phyloP scores from a whole-genome alignment of 2,329 filamentous ascomycete species.

The Coleophoma crateriformis region DNA sequence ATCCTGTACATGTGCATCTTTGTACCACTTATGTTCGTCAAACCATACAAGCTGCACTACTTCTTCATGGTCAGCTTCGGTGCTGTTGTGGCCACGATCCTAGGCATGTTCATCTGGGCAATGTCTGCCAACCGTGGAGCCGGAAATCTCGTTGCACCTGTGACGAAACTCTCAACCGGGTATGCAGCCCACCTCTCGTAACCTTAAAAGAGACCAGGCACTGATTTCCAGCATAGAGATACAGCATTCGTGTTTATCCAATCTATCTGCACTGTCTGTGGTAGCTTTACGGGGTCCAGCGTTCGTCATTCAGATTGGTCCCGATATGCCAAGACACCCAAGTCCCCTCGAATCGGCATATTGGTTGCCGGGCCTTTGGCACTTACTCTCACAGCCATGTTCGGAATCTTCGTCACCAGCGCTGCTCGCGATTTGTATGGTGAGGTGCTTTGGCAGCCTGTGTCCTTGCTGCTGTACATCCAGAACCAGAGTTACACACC shows the following conservation, averaged over 20 bases:
- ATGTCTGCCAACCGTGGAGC: not conserved
- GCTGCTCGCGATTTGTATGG: not conserved
- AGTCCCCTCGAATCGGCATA: constrained; percentile 10
- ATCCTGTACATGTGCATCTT: not conserved
- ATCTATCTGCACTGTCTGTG: not conserved
- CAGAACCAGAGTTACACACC: not conserved
- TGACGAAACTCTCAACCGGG: not conserved
- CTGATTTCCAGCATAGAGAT: not conserved
- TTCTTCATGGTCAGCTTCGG: not conserved
- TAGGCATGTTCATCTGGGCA: not conserved
- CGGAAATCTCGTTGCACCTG: not conserved
- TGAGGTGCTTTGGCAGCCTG: not conserved
- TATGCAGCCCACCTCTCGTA: not conserved
- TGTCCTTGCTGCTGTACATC: not conserved
- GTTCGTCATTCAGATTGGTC: not conserved
- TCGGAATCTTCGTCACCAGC: not conserved
- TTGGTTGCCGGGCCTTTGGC: not conserved
- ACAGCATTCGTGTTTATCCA: not conserved
- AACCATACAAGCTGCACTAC: not conserved
- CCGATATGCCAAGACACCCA: constrained; percentile 5
- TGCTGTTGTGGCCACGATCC: not conserved
- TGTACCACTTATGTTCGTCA: not conserved
- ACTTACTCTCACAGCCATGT: not conserved
- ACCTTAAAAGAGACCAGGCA: not conserved
- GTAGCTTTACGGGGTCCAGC: not conserved